Evolutionary conservation across 768 basidiomycete genomes (phyloP).

Genomic region (Phanerochaete carnosa): DNA sequence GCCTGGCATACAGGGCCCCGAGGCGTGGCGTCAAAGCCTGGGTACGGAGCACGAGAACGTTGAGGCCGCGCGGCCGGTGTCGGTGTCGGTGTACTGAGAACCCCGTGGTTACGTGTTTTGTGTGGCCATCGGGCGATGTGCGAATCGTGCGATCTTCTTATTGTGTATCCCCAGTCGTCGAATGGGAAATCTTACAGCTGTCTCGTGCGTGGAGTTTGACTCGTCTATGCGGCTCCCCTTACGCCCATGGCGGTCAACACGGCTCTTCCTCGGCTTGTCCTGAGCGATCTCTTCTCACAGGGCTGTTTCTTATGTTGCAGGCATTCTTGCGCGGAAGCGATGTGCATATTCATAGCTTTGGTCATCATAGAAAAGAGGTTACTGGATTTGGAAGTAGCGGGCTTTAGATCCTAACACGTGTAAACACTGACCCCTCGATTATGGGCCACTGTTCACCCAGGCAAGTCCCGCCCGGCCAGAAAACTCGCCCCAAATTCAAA

Average conservation of each 20-base stretch:
- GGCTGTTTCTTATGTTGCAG: not conserved
- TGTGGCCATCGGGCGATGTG: not conserved
- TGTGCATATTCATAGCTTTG: not conserved
- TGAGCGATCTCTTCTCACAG: not conserved
- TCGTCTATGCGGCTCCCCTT: not conserved
- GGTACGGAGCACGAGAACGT: not conserved
- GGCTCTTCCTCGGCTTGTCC: not conserved
- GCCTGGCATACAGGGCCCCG: not conserved
- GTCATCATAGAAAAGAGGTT: not conserved
- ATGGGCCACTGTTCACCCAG: not conserved
- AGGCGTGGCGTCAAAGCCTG: constrained; percentile 4
- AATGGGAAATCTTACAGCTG: not conserved
- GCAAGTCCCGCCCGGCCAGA: not conserved
- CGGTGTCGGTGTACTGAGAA: not conserved
- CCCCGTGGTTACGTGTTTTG: not conserved
- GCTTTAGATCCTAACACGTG: constrained; percentile 6
- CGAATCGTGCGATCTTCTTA: not conserved
- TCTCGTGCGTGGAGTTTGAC: not conserved
- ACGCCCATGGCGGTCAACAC: not conserved
- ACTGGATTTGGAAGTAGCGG: not conserved
- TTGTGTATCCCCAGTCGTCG: not conserved
- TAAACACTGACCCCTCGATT: not conserved
- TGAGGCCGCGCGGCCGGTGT: not conserved
- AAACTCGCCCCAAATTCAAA: not conserved
- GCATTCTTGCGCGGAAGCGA: not conserved